These are phyloP conservation scores for Bryoerythrophyllum caledonicum DNA, from an alignment of 225 moss, liverwort and hornwort species.

Conservation along the genomic window DNA sequence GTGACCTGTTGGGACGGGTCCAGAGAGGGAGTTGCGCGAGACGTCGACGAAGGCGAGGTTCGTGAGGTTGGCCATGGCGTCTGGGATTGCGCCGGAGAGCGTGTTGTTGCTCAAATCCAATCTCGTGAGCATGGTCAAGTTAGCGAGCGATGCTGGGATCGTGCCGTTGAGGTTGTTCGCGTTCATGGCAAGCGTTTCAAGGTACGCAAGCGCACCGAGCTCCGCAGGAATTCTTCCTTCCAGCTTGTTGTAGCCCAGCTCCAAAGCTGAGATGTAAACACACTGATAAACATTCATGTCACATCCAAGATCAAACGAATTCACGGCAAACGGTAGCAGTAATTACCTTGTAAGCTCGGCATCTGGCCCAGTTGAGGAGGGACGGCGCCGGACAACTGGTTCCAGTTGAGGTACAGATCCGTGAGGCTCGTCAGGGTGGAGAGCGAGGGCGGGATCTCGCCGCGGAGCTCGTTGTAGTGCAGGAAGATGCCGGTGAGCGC, in stretches of 20 bases:
- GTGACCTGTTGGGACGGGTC: conserved; percentile 35
- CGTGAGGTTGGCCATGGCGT: conserved; percentile 29
- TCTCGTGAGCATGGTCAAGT: conserved; percentile 26
- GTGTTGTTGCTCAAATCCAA: conserved; percentile 33
- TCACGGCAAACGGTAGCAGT: too few relatives aligned
- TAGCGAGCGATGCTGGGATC: conserved; percentile 27
- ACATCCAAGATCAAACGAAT: too few relatives aligned
- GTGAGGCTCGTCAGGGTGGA: conserved; percentile 32
- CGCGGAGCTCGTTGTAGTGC: conserved; percentile 40
- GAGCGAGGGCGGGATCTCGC: conserved; percentile 32
- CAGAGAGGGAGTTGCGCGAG: conserved; percentile 35
- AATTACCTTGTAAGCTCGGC: conserved; percentile 34
- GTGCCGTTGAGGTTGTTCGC: conserved; percentile 36
- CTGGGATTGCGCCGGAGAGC: conserved; percentile 23
- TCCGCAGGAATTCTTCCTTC: conserved; percentile 34
- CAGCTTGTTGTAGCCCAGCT: conserved; percentile 41
- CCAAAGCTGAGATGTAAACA: conserved; percentile 15
- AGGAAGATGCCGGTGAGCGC: conserved; percentile 33
- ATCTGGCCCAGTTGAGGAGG: conserved; percentile 40
- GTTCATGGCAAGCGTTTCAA: conserved; percentile 29
- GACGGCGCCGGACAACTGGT: conserved; percentile 30
- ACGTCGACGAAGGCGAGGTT: conserved; percentile 37
- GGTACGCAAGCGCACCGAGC: conserved; percentile 28
- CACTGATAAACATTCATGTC: too few relatives aligned
- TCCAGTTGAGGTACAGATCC: conserved; percentile 41